Percentiles rank a stretch among this genome's conserved stretches.
Conservation (phyloP, 352 stramenopile species). For the Blastocystis sp. region DNA sequence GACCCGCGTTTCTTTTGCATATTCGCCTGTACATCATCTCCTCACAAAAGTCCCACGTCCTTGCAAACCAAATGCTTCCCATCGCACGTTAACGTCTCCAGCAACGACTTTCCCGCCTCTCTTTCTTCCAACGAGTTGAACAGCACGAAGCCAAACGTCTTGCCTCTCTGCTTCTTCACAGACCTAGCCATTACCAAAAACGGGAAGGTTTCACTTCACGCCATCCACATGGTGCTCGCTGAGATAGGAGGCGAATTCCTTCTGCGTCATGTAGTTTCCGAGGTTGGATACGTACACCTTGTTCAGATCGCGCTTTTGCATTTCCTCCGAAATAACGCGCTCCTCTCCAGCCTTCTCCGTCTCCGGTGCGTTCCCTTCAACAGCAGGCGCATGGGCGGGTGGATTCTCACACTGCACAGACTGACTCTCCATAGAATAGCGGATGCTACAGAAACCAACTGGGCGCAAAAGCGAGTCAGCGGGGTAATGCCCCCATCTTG, state of each 20-base stretch:
- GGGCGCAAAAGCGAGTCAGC: too few species aligned
- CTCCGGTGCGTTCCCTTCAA: neutral
- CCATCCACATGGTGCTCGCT: slow-evolving; percentile 35
- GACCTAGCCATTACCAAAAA: slow-evolving; percentile 31
- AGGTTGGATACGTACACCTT: slow-evolving; percentile 62
- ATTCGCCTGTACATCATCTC: slow-evolving; percentile 40
- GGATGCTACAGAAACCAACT: too few species aligned
- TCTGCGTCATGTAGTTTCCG: slow-evolving; percentile 59
- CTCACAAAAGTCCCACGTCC: neutral
- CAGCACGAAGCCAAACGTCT: slow-evolving; percentile 67
- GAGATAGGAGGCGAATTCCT: slow-evolving; percentile 26
- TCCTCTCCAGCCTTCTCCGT: neutral
- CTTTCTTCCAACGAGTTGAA: slow-evolving; percentile 56
- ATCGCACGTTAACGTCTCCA: slow-evolving; percentile 51
- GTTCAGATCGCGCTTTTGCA: slow-evolving; percentile 30
- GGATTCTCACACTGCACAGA: neutral
- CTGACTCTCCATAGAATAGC: neutral
- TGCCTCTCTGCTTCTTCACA: slow-evolving; percentile 67
- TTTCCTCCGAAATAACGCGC: slow-evolving; percentile 5
- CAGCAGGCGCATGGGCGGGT: neutral
- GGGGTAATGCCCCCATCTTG: too few species aligned
- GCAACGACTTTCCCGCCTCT: slow-evolving; percentile 21
- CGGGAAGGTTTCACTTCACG: neutral
- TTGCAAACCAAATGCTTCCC: slow-evolving; percentile 56
- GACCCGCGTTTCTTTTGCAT: slow-evolving; percentile 51